A percentile compares a stretch with the other conserved stretches of the same genome.
Evolutionary conservation across 305 asterid species (phyloP).

Genomic region (Fraxinus sp.): DNA sequence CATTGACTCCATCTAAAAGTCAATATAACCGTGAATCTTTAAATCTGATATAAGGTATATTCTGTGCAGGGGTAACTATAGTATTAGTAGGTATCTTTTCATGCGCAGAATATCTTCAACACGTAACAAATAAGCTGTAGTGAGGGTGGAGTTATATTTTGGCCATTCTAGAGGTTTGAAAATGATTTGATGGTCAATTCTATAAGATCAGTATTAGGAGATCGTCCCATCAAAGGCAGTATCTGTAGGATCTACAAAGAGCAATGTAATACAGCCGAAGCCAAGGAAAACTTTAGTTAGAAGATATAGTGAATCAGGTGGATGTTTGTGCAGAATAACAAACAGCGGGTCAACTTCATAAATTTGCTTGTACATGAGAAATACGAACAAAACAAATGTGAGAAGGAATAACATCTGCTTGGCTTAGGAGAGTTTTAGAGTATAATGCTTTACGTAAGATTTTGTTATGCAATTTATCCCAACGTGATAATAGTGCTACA

Average conservation of each 20-base stretch:
- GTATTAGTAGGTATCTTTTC: not conserved
- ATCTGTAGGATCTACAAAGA: not conserved
- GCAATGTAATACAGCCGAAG: not conserved
- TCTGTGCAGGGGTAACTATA: not conserved
- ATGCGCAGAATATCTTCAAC: not conserved
- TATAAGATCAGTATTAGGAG: not conserved
- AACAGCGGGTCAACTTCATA: not conserved
- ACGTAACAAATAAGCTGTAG: not conserved
- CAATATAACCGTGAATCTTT: not conserved
- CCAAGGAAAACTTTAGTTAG: not conserved
- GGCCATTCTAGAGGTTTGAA: not conserved
- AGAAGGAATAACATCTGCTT: not conserved
- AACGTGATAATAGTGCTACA: not conserved
- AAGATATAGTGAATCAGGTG: not conserved
- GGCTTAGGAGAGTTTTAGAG: not conserved
- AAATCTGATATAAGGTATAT: not conserved
- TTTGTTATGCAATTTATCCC: not conserved
- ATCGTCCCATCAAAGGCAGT: not conserved
- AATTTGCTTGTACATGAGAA: not conserved
- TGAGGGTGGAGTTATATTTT: not conserved
- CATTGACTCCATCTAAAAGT: not conserved
- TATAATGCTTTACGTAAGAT: not conserved
- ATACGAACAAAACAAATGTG: not conserved
- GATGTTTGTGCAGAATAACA: not conserved
- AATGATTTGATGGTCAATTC: not conserved